Percentiles rank a stretch among this genome's conserved stretches.
phyloP scores from a whole-genome alignment of 495 filamentous ascomycete genomes.

The Neurospora discreta region DNA sequence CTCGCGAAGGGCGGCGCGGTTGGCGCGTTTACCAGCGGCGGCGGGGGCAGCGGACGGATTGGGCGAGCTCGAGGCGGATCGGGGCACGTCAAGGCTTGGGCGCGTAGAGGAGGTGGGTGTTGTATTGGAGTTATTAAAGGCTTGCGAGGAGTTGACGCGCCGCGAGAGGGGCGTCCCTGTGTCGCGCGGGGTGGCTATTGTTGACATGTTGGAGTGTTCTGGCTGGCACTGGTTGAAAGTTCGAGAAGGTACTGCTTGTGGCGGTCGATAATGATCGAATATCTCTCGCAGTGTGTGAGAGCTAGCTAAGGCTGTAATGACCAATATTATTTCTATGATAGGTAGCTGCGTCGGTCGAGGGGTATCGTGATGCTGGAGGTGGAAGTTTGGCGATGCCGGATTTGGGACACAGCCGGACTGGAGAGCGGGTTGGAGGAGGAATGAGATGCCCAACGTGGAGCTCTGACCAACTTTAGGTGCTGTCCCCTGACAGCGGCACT shows the following conservation, averaged over 20 bases:
- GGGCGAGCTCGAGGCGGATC: constrained; percentile 40
- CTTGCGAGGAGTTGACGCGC: constrained; percentile 27
- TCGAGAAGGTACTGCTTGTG: neutral
- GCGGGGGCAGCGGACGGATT: constrained; percentile 39
- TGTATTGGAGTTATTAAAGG: constrained; percentile 19
- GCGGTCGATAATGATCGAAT: neutral
- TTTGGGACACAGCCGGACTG: neutral
- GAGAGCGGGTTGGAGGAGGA: neutral
- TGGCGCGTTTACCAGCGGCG: constrained; percentile 29
- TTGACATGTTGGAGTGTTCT: constrained; percentile 50
- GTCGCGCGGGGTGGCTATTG: constrained; percentile 60
- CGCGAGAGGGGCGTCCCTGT: constrained; percentile 25
- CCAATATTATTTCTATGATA: neutral
- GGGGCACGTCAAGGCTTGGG: constrained; percentile 58
- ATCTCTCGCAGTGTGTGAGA: neutral
- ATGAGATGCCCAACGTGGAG: neutral
- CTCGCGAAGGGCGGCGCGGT: constrained; percentile 75
- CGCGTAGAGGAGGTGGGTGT: constrained; percentile 61
- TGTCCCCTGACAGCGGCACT: neutral
- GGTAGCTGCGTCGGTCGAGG: neutral
- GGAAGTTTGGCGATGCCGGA: neutral
- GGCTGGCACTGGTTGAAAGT: neutral
- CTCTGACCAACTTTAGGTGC: neutral
- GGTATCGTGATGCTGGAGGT: neutral
- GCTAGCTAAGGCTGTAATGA: neutral